These are phyloP conservation scores for Candida michaelii DNA, from an alignment of 805 yeast species.

Conservation along the genomic window DNA sequence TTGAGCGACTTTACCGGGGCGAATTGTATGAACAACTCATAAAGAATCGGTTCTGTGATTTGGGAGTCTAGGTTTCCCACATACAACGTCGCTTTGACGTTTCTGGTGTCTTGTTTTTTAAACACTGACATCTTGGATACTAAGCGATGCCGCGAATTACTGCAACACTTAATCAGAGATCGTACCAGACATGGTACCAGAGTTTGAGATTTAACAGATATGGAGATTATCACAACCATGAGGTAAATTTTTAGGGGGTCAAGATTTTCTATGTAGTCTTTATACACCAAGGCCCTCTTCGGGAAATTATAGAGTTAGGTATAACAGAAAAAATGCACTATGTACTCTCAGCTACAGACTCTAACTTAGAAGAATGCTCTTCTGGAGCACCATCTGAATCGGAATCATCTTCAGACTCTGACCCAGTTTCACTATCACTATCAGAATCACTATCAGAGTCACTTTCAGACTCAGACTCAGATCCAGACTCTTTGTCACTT, in stretches of 20 bases:
- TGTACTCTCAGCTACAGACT: no score
- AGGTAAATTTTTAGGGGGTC: no score
- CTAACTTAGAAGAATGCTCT: conserved; percentile 26
- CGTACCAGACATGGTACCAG: no score
- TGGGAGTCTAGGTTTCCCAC: conserved; percentile 80
- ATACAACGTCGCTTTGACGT: conserved; percentile 65
- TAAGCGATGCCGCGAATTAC: not conserved
- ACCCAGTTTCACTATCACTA: conserved; percentile 8
- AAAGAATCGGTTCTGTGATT: conserved; percentile 68
- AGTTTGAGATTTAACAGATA: no score
- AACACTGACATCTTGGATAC: conserved; percentile 24
- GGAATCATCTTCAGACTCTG: conserved; percentile 16
- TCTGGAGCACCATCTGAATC: conserved; percentile 29
- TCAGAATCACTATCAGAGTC: conserved; percentile 12
- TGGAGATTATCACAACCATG: no score
- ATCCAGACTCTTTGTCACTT: no score
- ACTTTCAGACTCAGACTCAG: no score
- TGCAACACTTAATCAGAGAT: no score
- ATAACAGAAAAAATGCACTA: no score
- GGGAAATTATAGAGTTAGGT: no score
- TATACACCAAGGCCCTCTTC: no score
- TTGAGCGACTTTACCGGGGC: conserved; percentile 72
- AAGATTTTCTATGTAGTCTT: no score
- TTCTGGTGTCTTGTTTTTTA: conserved; percentile 48
- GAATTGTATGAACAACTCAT: conserved; percentile 82